Conservation (phyloP, 2,329 filamentous ascomycete genomes). For the Amylocarpus encephaloides region DNA sequence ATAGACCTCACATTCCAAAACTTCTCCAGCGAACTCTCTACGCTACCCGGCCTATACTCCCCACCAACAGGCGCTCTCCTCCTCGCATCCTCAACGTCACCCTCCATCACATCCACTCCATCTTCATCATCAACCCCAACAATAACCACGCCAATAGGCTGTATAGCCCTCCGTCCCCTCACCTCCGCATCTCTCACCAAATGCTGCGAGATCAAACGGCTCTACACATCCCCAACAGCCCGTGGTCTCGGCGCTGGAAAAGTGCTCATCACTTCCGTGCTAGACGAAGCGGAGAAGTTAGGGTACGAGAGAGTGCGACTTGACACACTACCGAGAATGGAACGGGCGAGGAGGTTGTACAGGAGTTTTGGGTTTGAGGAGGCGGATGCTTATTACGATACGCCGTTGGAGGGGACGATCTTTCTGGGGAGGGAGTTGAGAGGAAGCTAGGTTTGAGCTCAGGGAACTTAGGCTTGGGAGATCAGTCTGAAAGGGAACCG, state of each 20-base stretch:
- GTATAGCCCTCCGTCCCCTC: constrained; percentile 43
- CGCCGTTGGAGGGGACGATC: constrained; percentile 44
- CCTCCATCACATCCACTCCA: not conserved
- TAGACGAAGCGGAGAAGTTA: constrained; percentile 39
- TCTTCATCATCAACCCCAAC: too few relatives aligned
- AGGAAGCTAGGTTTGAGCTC: not conserved
- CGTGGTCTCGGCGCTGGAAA: constrained; percentile 45
- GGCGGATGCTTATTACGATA: constrained; percentile 48
- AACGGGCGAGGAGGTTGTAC: constrained; percentile 44
- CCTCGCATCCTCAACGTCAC: constrained; percentile 30
- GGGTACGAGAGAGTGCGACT: constrained; percentile 48
- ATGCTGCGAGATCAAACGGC: constrained; percentile 47
- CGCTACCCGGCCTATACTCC: constrained; percentile 49
- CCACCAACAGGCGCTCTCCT: constrained; percentile 41
- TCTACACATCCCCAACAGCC: constrained; percentile 44
- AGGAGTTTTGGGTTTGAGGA: constrained; percentile 44
- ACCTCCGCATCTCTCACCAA: constrained; percentile 6
- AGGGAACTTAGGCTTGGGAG: too few relatives aligned
- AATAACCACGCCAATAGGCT: constrained; percentile 41
- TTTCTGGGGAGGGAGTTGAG: constrained; percentile 37
- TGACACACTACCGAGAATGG: constrained; percentile 50
- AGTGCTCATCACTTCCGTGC: constrained; percentile 38
- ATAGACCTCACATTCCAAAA: constrained; percentile 52
- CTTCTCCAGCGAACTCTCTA: constrained; percentile 45
- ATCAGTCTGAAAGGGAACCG: too few relatives aligned